phyloP scores from a whole-genome alignment of 306 rosid species.

The Fagus sylvatica region DNA sequence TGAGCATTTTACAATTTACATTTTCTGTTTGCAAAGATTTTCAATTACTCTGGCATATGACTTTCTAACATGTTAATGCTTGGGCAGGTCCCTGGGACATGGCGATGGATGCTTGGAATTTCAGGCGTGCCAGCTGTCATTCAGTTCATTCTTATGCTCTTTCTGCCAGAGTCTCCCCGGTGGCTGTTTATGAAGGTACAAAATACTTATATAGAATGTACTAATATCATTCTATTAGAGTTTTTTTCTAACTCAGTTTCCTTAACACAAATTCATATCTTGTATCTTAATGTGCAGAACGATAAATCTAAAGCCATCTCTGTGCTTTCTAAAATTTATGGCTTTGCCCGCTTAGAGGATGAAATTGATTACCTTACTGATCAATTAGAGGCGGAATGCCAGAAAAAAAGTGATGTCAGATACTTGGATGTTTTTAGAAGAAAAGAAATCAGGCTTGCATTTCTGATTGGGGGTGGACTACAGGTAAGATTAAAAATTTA shows the following conservation, averaged over 20 bases:
- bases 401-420: slow-evolving; percentile 39
- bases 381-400: slow-evolving; percentile 64
- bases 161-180: slow-evolving; percentile 84
- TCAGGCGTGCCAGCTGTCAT: slow-evolving; percentile 76
- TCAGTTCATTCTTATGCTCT: slow-evolving; percentile 79
- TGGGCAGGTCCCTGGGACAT: slow-evolving; percentile 78
- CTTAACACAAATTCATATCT: slow-evolving; percentile 1
- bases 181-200: slow-evolving; percentile 85
- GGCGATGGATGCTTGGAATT: slow-evolving; percentile 98
- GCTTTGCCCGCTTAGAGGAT: slow-evolving; percentile 66
- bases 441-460: slow-evolving; percentile 82
- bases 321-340: slow-evolving; percentile 79
- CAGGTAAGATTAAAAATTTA: slow-evolving; percentile 47
- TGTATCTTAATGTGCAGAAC: slow-evolving; percentile 40
- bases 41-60: neutral
- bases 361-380: slow-evolving; percentile 58
- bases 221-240: neutral
- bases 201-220: neutral
- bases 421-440: slow-evolving; percentile 57
- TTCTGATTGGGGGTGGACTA: slow-evolving; percentile 85
- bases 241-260: neutral
- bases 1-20: neutral
- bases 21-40: neutral
- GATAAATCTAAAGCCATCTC: slow-evolving; percentile 55
- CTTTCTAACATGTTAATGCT: slow-evolving; percentile 18